A percentile compares a stretch with the other conserved stretches of the same genome.
Conservation (phyloP, 495 filamentous ascomycete genomes). For the Penicillium subrubescens region DNA sequence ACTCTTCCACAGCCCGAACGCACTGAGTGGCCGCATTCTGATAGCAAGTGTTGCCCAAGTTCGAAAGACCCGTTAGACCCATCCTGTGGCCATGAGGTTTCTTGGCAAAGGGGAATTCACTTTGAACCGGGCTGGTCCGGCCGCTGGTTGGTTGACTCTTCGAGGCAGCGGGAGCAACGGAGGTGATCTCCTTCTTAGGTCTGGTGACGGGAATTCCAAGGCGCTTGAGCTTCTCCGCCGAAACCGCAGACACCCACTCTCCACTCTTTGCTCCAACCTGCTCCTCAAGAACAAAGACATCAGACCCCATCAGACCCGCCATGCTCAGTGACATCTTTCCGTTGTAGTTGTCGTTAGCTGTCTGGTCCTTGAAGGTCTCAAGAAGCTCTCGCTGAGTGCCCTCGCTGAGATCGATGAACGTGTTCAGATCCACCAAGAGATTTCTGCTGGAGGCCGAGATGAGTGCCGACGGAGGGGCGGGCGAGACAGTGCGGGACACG, state of each 20-base stretch:
- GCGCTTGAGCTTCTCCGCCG: constrained; percentile 41
- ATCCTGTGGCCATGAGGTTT: constrained; percentile 60
- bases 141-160: constrained; percentile 52
- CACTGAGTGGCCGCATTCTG: constrained; percentile 98
- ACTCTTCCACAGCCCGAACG: constrained; percentile 84
- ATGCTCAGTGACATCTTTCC: constrained; percentile 62
- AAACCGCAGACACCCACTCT: constrained; percentile 64
- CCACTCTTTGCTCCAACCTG: constrained; percentile 54
- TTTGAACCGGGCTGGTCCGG: constrained; percentile 63
- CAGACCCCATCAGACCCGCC: constrained; percentile 66
- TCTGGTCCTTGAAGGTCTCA: constrained; percentile 66
- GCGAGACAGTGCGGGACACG: constrained; percentile 54
- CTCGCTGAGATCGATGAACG: constrained; percentile 68
- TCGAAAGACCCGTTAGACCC: constrained; percentile 69
- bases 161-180: constrained; percentile 36
- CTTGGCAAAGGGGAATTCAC: constrained; percentile 64
- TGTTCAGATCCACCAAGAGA: constrained; percentile 70
- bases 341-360: constrained; percentile 76
- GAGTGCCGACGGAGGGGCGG: constrained; percentile 42
- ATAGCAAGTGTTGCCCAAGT: constrained; percentile 96
- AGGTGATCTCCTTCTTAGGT: constrained; percentile 36
- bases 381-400: constrained; percentile 71
- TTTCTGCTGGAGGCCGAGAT: constrained; percentile 59
- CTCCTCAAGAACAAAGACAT: constrained; percentile 79
- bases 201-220: constrained; percentile 44